phyloP scores from a whole-genome alignment of 257 asterid genomes.

The Fraxinus cuspidata region DNA sequence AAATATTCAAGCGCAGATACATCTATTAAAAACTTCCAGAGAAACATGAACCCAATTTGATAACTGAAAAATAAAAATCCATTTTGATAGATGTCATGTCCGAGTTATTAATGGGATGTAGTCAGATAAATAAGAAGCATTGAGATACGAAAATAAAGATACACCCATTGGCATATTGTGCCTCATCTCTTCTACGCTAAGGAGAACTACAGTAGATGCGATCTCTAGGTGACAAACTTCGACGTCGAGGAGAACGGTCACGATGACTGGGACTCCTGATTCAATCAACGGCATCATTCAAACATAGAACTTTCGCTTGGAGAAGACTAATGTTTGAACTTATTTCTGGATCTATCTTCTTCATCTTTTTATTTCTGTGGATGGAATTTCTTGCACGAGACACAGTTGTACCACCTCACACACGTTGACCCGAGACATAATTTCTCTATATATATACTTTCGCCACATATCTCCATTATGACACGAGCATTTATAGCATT shows the following conservation, averaged over 20 bases:
- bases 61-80: too few relatives aligned
- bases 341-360: too few relatives aligned
- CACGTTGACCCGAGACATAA: constrained; percentile 97
- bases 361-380: constrained; percentile 70
- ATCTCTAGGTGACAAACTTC: constrained; percentile 76
- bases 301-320: too few relatives aligned
- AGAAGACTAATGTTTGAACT: too few relatives aligned
- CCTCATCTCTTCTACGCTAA: constrained; percentile 72
- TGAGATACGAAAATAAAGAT: neutral
- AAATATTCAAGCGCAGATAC: too few relatives aligned
- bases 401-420: constrained; percentile 83
- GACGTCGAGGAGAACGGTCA: constrained; percentile 65
- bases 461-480: constrained; percentile 86
- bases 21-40: too few relatives aligned
- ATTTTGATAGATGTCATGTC: neutral
- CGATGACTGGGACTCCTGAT: constrained; percentile 44
- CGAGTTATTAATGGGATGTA: neutral
- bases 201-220: constrained; percentile 85
- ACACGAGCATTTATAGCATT: constrained; percentile 82
- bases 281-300: constrained; percentile 24
- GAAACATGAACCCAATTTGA: too few relatives aligned
- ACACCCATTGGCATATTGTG: constrained; percentile 76
- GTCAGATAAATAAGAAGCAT: neutral
- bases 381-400: constrained; percentile 94
- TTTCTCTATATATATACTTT: constrained; percentile 85